A percentile compares a stretch with the other conserved stretches of the same genome.
phyloP scores from a whole-genome alignment of 345 rosid species.

The Gossypium raimondii region DNA sequence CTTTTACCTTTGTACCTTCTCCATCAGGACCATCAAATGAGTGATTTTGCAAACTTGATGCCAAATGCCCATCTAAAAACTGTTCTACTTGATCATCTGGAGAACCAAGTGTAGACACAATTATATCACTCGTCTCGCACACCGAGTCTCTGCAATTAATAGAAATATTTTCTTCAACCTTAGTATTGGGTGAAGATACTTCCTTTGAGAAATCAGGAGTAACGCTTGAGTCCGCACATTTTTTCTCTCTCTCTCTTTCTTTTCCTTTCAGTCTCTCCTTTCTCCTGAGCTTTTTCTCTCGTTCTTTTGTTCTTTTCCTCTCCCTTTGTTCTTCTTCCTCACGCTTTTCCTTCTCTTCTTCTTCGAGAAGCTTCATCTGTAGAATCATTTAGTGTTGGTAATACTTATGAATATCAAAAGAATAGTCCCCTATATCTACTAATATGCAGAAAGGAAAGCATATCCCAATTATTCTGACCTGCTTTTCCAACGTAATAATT shows the following conservation, averaged over 20 bases:
- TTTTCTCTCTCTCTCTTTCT: conserved; percentile 67
- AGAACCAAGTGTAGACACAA: conserved; percentile 47
- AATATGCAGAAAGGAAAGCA: conserved; percentile 6
- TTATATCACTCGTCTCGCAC: conserved; percentile 33
- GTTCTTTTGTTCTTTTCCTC: conserved; percentile 79
- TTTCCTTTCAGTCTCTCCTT: conserved; percentile 90
- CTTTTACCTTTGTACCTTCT: conserved; percentile 36
- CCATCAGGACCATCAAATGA: conserved; percentile 33
- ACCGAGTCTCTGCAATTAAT: conserved; percentile 1
- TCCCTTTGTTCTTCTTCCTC: conserved; percentile 94
- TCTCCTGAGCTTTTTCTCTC: conserved; percentile 89
- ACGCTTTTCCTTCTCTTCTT: conserved; percentile 93
- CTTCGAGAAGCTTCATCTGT: conserved; percentile 90
- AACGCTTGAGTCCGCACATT: conserved; percentile 30
- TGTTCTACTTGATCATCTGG: conserved; percentile 44
- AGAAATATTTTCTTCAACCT: conserved; percentile 24
- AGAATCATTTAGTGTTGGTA: conserved; percentile 19
- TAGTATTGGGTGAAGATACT: conserved; percentile 36
- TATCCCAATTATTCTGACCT: conserved; percentile 43
- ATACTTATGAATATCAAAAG: background rate
- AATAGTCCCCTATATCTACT: background rate
- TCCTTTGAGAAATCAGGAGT: conserved; percentile 32
- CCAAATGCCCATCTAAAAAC: conserved; percentile 29
- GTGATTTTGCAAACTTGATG: conserved; percentile 35
- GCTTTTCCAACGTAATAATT: conserved; percentile 86